Evolutionary conservation across 2,329 filamentous ascomycete species (phyloP), one percentile per base, ranked within the genome.

Genomic region (Claviceps capensis): DNA sequence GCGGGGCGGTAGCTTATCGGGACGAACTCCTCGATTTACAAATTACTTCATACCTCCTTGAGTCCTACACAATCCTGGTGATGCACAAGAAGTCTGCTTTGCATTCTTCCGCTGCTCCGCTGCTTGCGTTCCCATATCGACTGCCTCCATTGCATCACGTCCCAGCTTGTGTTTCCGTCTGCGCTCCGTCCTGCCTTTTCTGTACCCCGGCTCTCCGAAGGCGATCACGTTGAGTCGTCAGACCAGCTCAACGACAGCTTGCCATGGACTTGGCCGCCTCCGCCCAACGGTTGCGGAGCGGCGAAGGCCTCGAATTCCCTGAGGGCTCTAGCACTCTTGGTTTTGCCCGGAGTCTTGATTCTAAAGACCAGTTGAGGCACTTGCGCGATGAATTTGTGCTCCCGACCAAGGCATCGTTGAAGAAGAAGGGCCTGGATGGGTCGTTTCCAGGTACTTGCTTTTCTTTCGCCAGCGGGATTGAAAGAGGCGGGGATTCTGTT

Each of bases 371-470:
- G n/a, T 65, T 88, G 41, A 67, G 69, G 16, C 69, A 73, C 52
- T 75, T 87, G 51, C 78, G 87, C 36, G 69, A 80, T 23, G 78
- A 91, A 58, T 95, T 91, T 64, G 75, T 85, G 47, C 82, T 94
- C 46, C 89, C 89, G 0, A 85, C 84, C 3, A 87, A 82, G 64
- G 72, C 71, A 9, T 86, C 89, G 42, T 67, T 93, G 46, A 82
- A 77, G 63, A 78, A 84, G 57, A 83, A 73, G 56, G 79, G 75
- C 0, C 65, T 86, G 9, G 66, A 72, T 17, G 72, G 71, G 19
- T 63, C 59, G 4, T 58, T 72, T 43, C 68, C 69, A n/a, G 64
- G 72, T 74, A 59, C 47, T 64, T 63, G 14, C 5, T 8, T 8
- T 22, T 11, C 34, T 44, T 17, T 44, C 5, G 16, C 5, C 11